Base-by-base conservation (phyloP, 2,329 filamentous ascomycete genomes). In the Phialophora tarda region DNA sequence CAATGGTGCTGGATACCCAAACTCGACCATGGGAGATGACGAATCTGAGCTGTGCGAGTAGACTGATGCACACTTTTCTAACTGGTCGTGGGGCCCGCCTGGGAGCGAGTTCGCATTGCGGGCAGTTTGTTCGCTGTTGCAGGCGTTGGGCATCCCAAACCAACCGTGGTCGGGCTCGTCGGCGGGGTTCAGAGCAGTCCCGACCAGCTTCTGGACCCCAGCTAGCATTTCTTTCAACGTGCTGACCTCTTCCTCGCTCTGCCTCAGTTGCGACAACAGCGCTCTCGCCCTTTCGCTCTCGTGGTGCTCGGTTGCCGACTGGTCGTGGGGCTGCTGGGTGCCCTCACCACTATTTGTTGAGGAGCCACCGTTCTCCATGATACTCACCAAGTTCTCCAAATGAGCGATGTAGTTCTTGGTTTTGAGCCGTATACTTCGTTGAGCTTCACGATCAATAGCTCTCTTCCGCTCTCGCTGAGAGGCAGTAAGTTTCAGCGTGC, bases 401-500 rank as follows among this genome's bases (percentile, higher is more conserved):
- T 67, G 57, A n/a, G 65, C 65, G 28, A 65, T 68, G 32, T 68
- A 65, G 44, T 68, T 68, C 17, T 65, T 65, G 63, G 66, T 68
- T 28, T 68, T 68, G 11, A 65, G 38, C 26, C 66, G 63, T 21
- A 68, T 68, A 28, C 63, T 65, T 34, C 66, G 50, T 28, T 68
- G 66, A 5, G 66, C 66, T 41, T 65, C 66, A 48, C 66, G 62
- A 47, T 68, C 66, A 28, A 65, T 65, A 6, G 63, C 66, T 47
- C 66, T 59, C 60, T 68, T 68, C 30, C 66, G 62, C 55, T 68
- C 66, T 2, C 63, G 62, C 57, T 65, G 66, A 51, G 65, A 67
- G 12, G 60, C 60, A 11, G 65, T 67, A 10, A 67, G 57, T 51
- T 64, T 67, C 34, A 62, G 58, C 6, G 48, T 57, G 26, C 63